Percentiles rank a stretch among this genome's conserved stretches.
These are phyloP conservation scores for Citeromyces nyonsensis DNA, from an alignment of 805 yeast species.

Conservation along the genomic window DNA sequence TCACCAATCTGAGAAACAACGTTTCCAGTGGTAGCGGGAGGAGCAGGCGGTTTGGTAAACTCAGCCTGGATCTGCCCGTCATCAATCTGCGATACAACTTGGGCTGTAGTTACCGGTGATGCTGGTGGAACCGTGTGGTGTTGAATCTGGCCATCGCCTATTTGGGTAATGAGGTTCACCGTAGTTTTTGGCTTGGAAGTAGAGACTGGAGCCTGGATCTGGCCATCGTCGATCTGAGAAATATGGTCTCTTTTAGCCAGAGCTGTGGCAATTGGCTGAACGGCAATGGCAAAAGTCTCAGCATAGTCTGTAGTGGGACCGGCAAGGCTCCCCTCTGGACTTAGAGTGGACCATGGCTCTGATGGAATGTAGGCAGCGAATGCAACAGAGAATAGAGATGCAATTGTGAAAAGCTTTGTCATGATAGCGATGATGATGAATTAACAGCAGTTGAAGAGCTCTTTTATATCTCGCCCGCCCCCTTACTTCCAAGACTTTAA, in stretches of 20 bases:
- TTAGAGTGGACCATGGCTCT: conserved; percentile 59
- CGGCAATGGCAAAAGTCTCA: conserved; percentile 53
- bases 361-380: conserved; percentile 50
- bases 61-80: conserved; percentile 32
- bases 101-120: conserved; percentile 14
- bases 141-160: conserved; percentile 39
- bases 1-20: conserved; percentile 21
- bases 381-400: conserved; percentile 26
- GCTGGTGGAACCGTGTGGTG: conserved; percentile 21
- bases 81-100: conserved; percentile 27
- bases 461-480: no score
- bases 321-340: conserved; percentile 38
- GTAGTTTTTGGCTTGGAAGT: conserved; percentile 17
- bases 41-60: conserved; percentile 14
- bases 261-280: conserved; percentile 29
- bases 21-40: conserved; percentile 13
- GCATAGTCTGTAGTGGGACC: conserved; percentile 44
- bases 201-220: conserved; percentile 34
- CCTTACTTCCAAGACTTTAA: no score
- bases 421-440: no score
- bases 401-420: no score
- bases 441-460: no score
- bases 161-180: conserved; percentile 25
- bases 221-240: conserved; percentile 49
- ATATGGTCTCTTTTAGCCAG: conserved; percentile 16